Percentiles rank a stretch among this genome's conserved stretches.
Conservation (phyloP, 2,329 filamentous ascomycete genomes). For the Paraphaeosphaeria minitans region DNA sequence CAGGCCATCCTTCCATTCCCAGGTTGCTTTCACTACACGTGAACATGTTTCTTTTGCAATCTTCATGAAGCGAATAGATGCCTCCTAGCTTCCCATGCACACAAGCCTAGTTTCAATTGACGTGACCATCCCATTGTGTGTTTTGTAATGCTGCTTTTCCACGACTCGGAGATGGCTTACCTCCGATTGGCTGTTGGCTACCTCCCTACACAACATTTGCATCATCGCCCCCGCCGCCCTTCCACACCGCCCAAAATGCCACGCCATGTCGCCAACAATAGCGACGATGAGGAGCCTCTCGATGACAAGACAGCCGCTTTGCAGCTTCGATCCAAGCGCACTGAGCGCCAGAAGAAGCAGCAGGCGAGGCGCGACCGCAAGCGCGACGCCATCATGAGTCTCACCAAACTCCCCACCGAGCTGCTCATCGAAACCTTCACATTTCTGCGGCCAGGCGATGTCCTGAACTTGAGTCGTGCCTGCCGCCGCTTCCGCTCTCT, state of each 20-base stretch:
- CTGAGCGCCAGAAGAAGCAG: constrained; percentile 54
- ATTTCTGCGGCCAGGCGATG: constrained; percentile 57
- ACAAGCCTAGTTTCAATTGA: too few species aligned
- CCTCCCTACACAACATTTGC: neutral
- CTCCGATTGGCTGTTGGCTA: constrained; percentile 6
- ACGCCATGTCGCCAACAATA: constrained; percentile 21
- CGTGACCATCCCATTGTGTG: too few species aligned
- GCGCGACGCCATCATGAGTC: constrained; percentile 37
- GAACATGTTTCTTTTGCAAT: neutral
- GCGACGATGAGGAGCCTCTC: constrained; percentile 52
- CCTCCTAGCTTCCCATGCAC: neutral
- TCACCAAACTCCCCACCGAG: constrained; percentile 60
- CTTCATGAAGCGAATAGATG: neutral
- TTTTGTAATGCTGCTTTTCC: too few species aligned
- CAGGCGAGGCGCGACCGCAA: constrained; percentile 38
- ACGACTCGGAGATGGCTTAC: neutral
- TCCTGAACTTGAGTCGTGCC: constrained; percentile 54
- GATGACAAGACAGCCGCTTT: constrained; percentile 58
- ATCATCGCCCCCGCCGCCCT: constrained; percentile 5
- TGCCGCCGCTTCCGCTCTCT: constrained; percentile 52
- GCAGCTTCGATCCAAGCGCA: constrained; percentile 59
- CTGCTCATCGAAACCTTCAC: constrained; percentile 56
- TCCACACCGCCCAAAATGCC: constrained; percentile 21
- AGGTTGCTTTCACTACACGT: too few species aligned
- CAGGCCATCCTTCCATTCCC: too few species aligned